These are phyloP conservation scores for Kodamaea fungicola DNA, from an alignment of 1,139 yeast genomes.

Conservation along the genomic window DNA sequence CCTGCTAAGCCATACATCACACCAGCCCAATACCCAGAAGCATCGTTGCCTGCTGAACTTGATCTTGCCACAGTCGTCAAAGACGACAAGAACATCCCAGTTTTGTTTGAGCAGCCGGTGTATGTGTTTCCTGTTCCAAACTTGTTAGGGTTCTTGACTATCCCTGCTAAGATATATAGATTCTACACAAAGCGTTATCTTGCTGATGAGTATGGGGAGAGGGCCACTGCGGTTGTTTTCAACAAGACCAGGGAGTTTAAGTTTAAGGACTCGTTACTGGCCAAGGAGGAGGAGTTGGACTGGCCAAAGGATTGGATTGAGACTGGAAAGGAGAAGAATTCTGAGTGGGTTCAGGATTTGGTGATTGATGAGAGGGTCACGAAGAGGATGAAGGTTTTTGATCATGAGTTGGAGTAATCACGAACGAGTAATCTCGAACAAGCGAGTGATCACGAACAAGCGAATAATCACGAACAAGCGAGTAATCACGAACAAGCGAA, in stretches of 20 bases:
- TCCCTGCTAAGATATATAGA: constrained; percentile 73
- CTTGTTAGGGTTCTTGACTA: constrained; percentile 70
- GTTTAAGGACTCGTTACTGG: constrained; percentile 51
- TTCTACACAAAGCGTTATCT: constrained; percentile 70
- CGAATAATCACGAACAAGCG: neutral
- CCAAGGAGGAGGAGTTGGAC: constrained; percentile 71
- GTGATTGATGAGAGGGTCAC: constrained; percentile 66
- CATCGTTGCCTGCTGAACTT: constrained; percentile 62
- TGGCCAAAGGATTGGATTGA: constrained; percentile 92
- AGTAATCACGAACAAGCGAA: constrained; percentile 1
- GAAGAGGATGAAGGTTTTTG: constrained; percentile 53
- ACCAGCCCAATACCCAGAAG: constrained; percentile 52
- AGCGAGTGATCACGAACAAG: constrained; percentile 1
- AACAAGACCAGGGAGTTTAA: constrained; percentile 56
- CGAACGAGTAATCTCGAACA: no score
- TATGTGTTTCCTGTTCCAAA: constrained; percentile 72
- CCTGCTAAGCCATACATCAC: constrained; percentile 62
- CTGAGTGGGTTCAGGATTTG: constrained; percentile 88
- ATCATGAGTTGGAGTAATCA: constrained; percentile 11
- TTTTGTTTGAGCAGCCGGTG: constrained; percentile 70
- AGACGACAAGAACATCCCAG: constrained; percentile 47
- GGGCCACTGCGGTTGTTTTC: constrained; percentile 58
- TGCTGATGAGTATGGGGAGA: constrained; percentile 67
- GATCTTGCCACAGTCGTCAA: constrained; percentile 22
- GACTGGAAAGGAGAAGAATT: constrained; percentile 61